Conservation (phyloP, 768 basidiomycete genomes). For the Tephrocybe sp. region DNA sequence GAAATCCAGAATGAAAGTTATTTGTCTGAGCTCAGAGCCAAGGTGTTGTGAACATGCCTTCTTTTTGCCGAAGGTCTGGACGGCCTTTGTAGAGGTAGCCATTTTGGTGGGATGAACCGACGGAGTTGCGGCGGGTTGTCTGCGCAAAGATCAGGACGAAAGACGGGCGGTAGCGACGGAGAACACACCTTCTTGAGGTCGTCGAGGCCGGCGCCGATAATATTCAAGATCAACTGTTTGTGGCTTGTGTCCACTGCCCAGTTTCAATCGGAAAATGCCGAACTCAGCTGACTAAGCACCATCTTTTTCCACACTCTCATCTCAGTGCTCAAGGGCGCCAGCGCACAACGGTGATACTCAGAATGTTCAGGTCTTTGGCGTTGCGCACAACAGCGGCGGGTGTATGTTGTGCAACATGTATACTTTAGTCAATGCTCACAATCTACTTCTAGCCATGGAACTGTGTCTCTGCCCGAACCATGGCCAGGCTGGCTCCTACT, state of each 20-base stretch:
- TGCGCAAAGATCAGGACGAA: not conserved
- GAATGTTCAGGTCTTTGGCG: conserved; percentile 8
- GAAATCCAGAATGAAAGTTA: conserved; percentile 6
- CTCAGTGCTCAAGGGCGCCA: conserved; percentile 2
- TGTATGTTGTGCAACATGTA: conserved; percentile 2
- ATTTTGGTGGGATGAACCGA: conserved; percentile 48
- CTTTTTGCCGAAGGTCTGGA: conserved; percentile 99
- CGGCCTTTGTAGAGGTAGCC: conserved; percentile 80
- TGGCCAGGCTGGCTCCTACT: conserved; percentile 9
- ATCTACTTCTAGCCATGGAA: not conserved
- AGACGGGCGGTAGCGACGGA: not conserved
- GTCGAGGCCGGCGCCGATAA: conserved; percentile 41
- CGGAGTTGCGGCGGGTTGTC: conserved; percentile 21
- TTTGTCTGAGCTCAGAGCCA: conserved; percentile 10
- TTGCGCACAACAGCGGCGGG: conserved; percentile 1
- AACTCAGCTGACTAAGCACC: conserved; percentile 34
- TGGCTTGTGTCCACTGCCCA: conserved; percentile 42
- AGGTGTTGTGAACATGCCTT: conserved; percentile 61
- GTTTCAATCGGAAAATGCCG: conserved; percentile 35
- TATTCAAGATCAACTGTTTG: conserved; percentile 26
- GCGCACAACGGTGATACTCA: not conserved
- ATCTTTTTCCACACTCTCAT: conserved; percentile 14
- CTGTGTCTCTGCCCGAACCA: conserved; percentile 4
- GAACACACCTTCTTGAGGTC: conserved; percentile 43
- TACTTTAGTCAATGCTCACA: not conserved